Conservation (phyloP, 352 stramenopile species). For the Globisporangium paddicum region DNA sequence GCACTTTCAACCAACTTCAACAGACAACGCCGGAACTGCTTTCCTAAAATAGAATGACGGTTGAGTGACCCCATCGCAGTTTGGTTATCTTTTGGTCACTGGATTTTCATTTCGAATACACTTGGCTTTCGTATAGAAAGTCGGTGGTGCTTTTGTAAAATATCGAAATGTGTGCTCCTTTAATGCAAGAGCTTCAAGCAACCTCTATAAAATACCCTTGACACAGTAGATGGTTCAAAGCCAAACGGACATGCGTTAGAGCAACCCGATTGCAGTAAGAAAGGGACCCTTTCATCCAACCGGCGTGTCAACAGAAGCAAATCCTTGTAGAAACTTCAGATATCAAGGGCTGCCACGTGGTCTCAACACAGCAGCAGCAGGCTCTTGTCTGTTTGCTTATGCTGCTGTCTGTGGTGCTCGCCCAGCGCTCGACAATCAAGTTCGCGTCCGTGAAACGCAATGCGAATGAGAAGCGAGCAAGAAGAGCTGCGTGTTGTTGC, state of each 20-base stretch:
- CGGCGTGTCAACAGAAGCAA: background rate
- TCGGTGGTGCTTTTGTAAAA: too few species aligned
- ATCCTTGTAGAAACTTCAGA: background rate
- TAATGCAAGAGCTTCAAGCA: too few species aligned
- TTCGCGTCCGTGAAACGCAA: background rate
- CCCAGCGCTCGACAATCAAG: background rate
- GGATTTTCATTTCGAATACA: too few species aligned
- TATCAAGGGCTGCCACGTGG: background rate
- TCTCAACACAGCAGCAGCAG: background rate
- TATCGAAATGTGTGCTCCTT: too few species aligned
- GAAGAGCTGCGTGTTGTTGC: background rate
- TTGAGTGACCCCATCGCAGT: background rate
- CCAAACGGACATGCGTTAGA: background rate
- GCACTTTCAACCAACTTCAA: background rate
- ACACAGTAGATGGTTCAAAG: too few species aligned
- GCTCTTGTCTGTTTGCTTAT: background rate
- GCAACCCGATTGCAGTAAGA: background rate
- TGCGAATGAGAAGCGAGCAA: too few species aligned
- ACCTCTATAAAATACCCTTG: too few species aligned
- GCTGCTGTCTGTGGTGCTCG: background rate
- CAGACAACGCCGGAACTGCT: background rate
- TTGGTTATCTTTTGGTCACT: constrained; percentile 2
- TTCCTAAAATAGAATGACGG: background rate
- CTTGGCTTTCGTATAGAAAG: background rate
- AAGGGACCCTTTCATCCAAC: background rate